Percentiles rank a stretch among this genome's conserved stretches.
phyloP scores from a whole-genome alignment of 106 monocot genomes.

The Hemerocallis citrina region DNA sequence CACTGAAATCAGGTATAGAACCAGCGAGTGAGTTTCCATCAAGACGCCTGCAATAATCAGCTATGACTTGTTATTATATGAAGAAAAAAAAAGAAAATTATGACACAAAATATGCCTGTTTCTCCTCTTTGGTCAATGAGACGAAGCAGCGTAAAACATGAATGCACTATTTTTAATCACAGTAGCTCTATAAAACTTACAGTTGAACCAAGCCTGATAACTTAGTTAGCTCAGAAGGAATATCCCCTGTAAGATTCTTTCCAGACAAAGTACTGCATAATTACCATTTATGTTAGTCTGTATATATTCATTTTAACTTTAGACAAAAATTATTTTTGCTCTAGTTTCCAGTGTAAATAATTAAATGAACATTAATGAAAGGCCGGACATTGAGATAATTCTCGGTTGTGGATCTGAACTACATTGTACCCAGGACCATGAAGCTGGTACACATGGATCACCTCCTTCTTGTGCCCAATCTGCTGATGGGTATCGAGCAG shows the following conservation, averaged over 20 bases:
- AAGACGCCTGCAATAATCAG: conserved; percentile 39
- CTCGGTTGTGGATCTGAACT: conserved; percentile 60
- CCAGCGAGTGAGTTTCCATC: conserved; percentile 68
- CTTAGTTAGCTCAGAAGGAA: conserved; percentile 68
- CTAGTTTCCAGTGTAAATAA: background rate
- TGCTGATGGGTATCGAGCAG: conserved; percentile 41
- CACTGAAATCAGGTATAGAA: conserved; percentile 79
- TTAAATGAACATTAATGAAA: background rate
- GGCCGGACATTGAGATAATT: conserved; percentile 62
- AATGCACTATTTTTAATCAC: background rate
- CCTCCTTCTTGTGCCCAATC: conserved; percentile 94
- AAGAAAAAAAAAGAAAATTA: too few relatives aligned
- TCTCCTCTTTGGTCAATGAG: background rate
- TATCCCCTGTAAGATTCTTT: conserved; percentile 65
- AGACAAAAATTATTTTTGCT: background rate
- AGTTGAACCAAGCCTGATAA: conserved; percentile 65
- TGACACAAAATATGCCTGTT: background rate
- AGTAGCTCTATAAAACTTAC: conserved; percentile 37
- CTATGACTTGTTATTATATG: background rate
- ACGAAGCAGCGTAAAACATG: background rate
- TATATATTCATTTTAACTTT: background rate
- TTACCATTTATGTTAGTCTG: conserved; percentile 6
- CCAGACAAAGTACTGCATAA: conserved; percentile 55
- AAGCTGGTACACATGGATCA: conserved; percentile 84
- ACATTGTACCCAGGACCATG: conserved; percentile 96